Base-by-base conservation (phyloP, 169 alveolate species). In the Plasmodium adleri region DNA sequence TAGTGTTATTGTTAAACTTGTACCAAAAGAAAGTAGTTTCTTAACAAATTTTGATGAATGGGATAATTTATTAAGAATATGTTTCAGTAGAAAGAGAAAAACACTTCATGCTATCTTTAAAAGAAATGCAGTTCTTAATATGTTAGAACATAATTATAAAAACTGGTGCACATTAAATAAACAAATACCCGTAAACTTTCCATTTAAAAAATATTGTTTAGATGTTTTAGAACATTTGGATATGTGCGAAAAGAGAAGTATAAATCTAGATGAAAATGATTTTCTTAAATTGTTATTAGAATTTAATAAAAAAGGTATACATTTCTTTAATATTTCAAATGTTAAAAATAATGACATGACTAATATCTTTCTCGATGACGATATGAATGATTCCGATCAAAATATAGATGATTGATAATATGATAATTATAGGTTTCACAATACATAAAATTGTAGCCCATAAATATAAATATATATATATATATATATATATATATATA, bases 21-120 rank as follows among this genome's bases (percentile, higher is more conserved):
- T 97, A 64, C 99, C 99, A 3, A 94, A 97, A 50, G 80, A 74
- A 76, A 70, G 22, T 10, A 78, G 73, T 54, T 85, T 83, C 22
- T 75, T 95, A 92, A 95, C 97, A 45, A 98, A 98, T 90, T 98
- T 98, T 90, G 95, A 92, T 43, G 99, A 99, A 90, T 98, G 99
- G 99, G 99, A 99, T 94, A 99, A 99, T 3, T 90, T 99, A 94
- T 87, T 99, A 64, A 96, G 99, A 76, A 93, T 98, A 20, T 98
- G 99, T 86, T 99, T 99, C 92, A 95, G 97, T 88, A 96, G 99
- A 60, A 99, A 99, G 93, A 95, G 99, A 89, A 98, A 98, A 93
- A 98, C 99, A 7, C 94, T 99, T 74, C 96, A 98, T 20, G 99
- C 99, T 17, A 95, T 97, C 28, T 99, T 99, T 92, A 98, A 98